Evolutionary conservation across 768 basidiomycete species (phyloP).

Genomic region (Termitomyces sp.): DNA sequence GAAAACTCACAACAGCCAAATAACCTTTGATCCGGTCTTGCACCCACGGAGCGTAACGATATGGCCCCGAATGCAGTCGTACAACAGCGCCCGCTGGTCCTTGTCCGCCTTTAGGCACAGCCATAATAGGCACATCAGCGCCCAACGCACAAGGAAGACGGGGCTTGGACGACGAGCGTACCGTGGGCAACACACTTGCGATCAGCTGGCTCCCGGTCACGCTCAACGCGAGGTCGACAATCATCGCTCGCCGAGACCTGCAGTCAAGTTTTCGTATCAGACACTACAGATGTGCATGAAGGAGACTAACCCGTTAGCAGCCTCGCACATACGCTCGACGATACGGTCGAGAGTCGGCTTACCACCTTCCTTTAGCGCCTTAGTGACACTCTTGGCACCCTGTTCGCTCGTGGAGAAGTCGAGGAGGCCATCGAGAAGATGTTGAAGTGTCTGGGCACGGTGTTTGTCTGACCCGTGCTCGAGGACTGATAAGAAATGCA

Average conservation of each 20-base stretch:
- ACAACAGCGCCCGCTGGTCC: conserved; percentile 75
- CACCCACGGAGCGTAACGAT: conserved; percentile 88
- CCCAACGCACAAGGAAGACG: not conserved
- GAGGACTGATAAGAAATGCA: conserved; percentile 36
- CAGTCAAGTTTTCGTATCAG: not conserved
- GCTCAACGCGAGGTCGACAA: conserved; percentile 81
- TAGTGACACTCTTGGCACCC: conserved; percentile 82
- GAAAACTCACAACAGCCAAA: conserved; percentile 69
- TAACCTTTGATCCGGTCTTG: conserved; percentile 91
- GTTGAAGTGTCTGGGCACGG: conserved; percentile 70
- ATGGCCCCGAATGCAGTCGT: conserved; percentile 82
- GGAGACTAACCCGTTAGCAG: conserved; percentile 60
- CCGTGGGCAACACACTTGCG: conserved; percentile 62
- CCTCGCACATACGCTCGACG: conserved; percentile 80
- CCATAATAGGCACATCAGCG: not conserved
- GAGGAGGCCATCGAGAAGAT: conserved; percentile 68
- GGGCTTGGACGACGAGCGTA: conserved; percentile 14
- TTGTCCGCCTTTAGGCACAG: conserved; percentile 59
- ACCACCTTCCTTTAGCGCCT: conserved; percentile 82
- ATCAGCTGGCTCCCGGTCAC: conserved; percentile 83
- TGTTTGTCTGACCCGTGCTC: conserved; percentile 80
- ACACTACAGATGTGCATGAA: not conserved
- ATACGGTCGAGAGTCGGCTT: conserved; percentile 69
- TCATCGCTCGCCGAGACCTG: conserved; percentile 67
- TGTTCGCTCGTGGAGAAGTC: conserved; percentile 81